Base-by-base conservation (phyloP, 495 filamentous ascomycete species). In the Cercophora samala region DNA sequence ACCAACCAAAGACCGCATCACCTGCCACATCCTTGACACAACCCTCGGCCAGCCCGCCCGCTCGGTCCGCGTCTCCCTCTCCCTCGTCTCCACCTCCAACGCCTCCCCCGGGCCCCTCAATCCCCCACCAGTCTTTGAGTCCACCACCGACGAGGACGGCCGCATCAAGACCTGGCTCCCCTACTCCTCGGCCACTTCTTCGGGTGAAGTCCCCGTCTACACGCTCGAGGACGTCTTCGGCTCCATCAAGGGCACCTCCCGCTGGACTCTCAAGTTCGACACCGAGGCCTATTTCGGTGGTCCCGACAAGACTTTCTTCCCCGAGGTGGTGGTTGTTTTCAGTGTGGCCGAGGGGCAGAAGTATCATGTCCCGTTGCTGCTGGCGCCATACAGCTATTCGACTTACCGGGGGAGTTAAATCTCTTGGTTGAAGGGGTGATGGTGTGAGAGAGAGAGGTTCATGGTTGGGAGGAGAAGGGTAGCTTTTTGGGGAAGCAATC, bases 351-450 rank as follows among this genome's bases (percentile, higher is more conserved):
- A 84, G 60, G 87, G 81, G 15, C 85, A 90, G 80, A 91, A 96
- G 79, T 97, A 93, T 72, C 95, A 99, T 85, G 90, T 99, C 4
- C 95, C 95, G 25, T 80, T 99, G 75, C 71, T 99, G 76, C 75
- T 99, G 79, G 87, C 91, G 64, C 93, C 93, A 55, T 97, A 89
- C 82, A 92, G 89, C 73, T 99, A 96, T 80, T 91, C 91, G 60
- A 97, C 95, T 5, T 99, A 99, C 78, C 82, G 95, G 72, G 95
- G 95, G 37, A 87, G 84, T 65, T 89, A 69, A 73, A 54, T 46
- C 37, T 46, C 37, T 46, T 46, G 3, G 8, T 46, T 17, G 15
- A 29, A 21, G 23, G 3, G 58, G 17, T 1, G 21, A 26, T 15
- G 22, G 15, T 26, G 18, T 5, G 9, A 21, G n/a, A 58, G 24